These are phyloP conservation scores for Aspergillus cejpii DNA, from an alignment of 2,329 filamentous ascomycete genomes.

Conservation along the genomic window DNA sequence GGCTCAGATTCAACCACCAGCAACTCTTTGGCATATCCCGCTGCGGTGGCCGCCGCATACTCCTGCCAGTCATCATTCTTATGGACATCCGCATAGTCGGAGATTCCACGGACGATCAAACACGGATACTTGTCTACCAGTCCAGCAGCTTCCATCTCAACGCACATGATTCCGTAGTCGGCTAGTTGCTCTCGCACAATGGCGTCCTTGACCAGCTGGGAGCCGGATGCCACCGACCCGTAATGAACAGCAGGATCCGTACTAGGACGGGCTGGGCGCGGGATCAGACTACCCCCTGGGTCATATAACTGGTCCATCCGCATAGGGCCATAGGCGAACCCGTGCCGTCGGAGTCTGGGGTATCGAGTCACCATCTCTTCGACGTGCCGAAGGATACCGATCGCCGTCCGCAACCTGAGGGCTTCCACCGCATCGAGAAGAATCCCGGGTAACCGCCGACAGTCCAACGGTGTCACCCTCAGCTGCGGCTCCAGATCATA, in stretches of 20 bases:
- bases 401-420: too few relatives aligned
- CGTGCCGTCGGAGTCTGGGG: constrained; percentile 1
- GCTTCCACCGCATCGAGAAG: constrained; percentile 1
- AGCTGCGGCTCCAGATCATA: constrained; percentile 15
- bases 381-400: not conserved
- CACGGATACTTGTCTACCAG: not conserved
- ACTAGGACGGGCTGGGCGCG: not conserved
- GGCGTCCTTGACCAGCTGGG: constrained; percentile 13
- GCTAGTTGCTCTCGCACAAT: not conserved
- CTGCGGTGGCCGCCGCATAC: not conserved
- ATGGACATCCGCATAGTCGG: not conserved
- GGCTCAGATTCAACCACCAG: too few relatives aligned
- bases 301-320: not conserved
- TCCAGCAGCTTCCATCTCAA: not conserved
- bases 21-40: not conserved
- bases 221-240: constrained; percentile 16
- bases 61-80: not conserved
- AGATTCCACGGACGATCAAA: not conserved
- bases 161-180: not conserved
- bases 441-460: constrained; percentile 9
- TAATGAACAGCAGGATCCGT: constrained; percentile 11
- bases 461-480: constrained; percentile 9
- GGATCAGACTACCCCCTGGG: not conserved
- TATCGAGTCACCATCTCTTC: constrained; percentile 4
- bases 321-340: not conserved